Evolutionary conservation across 148 eudicot genomes (phyloP), one percentile per base, ranked within the genome.

Genomic region (Chenopodium album): DNA sequence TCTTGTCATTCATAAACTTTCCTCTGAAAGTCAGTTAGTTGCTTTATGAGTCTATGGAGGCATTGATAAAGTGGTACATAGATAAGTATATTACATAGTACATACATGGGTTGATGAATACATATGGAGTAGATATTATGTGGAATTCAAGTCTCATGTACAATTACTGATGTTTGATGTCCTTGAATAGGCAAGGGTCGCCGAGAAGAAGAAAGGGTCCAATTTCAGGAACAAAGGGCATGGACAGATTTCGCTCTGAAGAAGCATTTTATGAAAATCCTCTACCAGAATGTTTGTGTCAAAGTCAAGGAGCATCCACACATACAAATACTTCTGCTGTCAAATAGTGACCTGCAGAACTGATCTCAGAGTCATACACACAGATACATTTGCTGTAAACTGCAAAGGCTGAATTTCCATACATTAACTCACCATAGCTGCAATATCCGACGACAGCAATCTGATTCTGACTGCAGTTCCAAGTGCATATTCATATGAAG

Each of bases 261-360:
- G 99, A 95, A 83, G 94, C 94, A 77, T 95, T 95, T 77, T 95
- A 95, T 75, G 99, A 93, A 76, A 93, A 95, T 81, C 99, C 99
- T 81, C 82, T 95, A 70, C 98, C 99, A 4, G 99, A 93, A 81
- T 93, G 99, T 83, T 88, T 95, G 50, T 95, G 99, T 87, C 94
- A 83, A 76, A 74, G 62, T 56, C 62, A 14, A 56, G 62, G 73
- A 11, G 48, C 71, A 17, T 66, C 77, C 62, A 14, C 20, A 22
- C 64, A 17, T 10, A 23, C 37, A 32, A 83, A 86, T 81, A 13
- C 84, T 72, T 77, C 86, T 34, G 71, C 73, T 63, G 78, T 83
- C 79, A 66, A 48, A 56, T 86, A 81, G 71, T 10, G 60, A 62
- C 60, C 31, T 62, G 63, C 16, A 41, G 37, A 37, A 54, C 65